Evolutionary conservation across 2,329 filamentous ascomycete genomes (phyloP), one percentile per base, ranked within the genome.

Genomic region (Trichophyton benhamiae): DNA sequence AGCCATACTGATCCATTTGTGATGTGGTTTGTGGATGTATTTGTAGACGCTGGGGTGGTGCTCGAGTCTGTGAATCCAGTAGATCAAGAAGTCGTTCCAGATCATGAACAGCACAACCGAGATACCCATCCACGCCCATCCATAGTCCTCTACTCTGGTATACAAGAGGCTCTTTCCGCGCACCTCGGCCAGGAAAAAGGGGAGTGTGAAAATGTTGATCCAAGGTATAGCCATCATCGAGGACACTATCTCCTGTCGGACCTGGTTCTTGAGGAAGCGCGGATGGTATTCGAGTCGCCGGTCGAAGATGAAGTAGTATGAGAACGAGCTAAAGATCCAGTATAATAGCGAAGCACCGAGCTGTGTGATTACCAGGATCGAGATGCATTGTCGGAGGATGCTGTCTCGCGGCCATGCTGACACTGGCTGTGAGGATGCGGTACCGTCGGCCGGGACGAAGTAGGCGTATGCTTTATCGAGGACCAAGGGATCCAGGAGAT

Each of bases 261-360:
- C 85, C 73, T 94, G 89, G 76, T 92, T 89, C 77, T 89, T 91
- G 70, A 94, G 85, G 75, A 89, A 94, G 71, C 89, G 89, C 44
- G 89, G 89, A 72, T 94, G 89, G 63, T 87, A 60, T 77, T 75
- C 89, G 52, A 87, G 90, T 53, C 83, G 80, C 74, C 92, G 89
- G 76, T 94, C 88, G 75, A 92, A 94, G 72, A 94, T 80, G 76
- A 92, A 84, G 70, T 84, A 67, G 75, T 90, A 94, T 33, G 88
- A 92, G 41, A 91, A 78, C 5, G 83, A 79, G 8, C 88, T 86
- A 71, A 87, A 87, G 67, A 87, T 67, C 72, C 88, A 91, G 80
- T 94, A 94, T 63, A 90, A 78, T 52, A 41, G 20, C 27, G 22
- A 17, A 27, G 48, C 63, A 64, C 73, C 79, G 52, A 75, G 91